Evolutionary conservation across 257 asterid genomes (phyloP), one percentile per base, ranked within the genome.

Genomic region (Pogostemon cablin): DNA sequence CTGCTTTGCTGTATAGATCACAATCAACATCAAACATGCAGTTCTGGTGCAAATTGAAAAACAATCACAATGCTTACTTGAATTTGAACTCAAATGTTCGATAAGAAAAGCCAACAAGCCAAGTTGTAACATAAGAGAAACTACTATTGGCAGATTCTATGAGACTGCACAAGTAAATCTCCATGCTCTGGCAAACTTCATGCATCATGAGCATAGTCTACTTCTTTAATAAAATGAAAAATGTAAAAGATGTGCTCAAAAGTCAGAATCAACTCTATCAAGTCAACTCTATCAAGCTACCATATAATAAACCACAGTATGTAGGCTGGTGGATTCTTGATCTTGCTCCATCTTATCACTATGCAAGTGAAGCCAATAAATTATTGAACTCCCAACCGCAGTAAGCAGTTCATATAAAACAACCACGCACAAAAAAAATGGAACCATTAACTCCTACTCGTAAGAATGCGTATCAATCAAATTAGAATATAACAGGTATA

Each of bases 341-440:
- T 43, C 58, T 25, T 25, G 48, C 67, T n/a, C 58, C 1, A 5
- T 9, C 32, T 1, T 52, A 52, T 7, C 37, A 11, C 49, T 34
- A 6, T 43, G 58, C 52, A 68, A 52, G 11, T 2, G 12, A 42
- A 55, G 2, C 2, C 2, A 49, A 53, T 25, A 9, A 32, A 39
- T 40, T 12, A 40, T 53, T 53, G 10, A 42, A 62, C 65, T 40
- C 32, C 44, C 35, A 68, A n/a, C 20, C 47, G 41, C 6, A 44
- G 52, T 56, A 46, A 46, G 41, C 67, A 40, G 65, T 6, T 70
- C 60, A 62, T 17, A 42, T 6, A 4, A 35, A 32, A 9, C 72
- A 9, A 7, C 6, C 9, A 4, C 63, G 4, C 20, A 17, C 60
- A 50, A 37, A 49, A 42, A 42, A 47, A 32, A 50, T 3, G 42